Conservation (phyloP, 2,329 filamentous ascomycete genomes). For the Botrytis pseudocinerea region DNA sequence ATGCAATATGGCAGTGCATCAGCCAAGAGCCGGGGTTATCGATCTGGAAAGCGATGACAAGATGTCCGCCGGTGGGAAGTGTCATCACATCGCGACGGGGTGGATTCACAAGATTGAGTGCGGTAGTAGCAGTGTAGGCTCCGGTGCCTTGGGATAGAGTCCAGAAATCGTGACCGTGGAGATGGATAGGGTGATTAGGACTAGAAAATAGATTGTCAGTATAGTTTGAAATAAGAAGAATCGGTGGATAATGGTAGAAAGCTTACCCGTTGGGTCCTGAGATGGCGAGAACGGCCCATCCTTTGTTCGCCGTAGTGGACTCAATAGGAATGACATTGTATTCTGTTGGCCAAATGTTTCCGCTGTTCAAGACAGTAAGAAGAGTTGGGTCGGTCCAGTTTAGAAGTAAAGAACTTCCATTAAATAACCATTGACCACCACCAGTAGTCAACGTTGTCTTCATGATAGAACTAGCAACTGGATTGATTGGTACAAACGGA, state of each 20-base stretch:
- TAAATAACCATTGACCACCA: constrained; percentile 51
- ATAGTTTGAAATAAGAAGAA: not conserved
- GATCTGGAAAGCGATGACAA: constrained; percentile 39
- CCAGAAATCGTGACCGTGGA: constrained; percentile 54
- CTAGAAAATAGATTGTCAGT: constrained; percentile 8
- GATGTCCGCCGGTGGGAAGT: constrained; percentile 41
- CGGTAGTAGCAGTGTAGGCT: constrained; percentile 39
- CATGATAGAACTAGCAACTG: constrained; percentile 26
- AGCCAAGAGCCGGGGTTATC: constrained; percentile 41
- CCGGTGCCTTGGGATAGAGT: constrained; percentile 49
- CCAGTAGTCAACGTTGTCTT: constrained; percentile 29
- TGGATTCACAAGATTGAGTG: constrained; percentile 47
- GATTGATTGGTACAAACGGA: constrained; percentile 36
- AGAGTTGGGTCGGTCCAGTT: constrained; percentile 51
- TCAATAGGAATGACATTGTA: constrained; percentile 36
- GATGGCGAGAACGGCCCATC: constrained; percentile 36
- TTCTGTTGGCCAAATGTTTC: constrained; percentile 36
- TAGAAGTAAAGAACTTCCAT: constrained; percentile 49
- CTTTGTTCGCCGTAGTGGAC: constrained; percentile 44
- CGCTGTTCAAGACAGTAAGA: constrained; percentile 38
- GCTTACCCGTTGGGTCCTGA: constrained; percentile 30
- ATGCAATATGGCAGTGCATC: constrained; percentile 46
- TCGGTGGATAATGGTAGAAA: constrained; percentile 38
- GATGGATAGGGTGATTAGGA: constrained; percentile 44
- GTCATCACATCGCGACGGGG: constrained; percentile 54